Conservation (phyloP, 2,329 filamentous ascomycete species). For the Colletotrichum tanaceti region DNA sequence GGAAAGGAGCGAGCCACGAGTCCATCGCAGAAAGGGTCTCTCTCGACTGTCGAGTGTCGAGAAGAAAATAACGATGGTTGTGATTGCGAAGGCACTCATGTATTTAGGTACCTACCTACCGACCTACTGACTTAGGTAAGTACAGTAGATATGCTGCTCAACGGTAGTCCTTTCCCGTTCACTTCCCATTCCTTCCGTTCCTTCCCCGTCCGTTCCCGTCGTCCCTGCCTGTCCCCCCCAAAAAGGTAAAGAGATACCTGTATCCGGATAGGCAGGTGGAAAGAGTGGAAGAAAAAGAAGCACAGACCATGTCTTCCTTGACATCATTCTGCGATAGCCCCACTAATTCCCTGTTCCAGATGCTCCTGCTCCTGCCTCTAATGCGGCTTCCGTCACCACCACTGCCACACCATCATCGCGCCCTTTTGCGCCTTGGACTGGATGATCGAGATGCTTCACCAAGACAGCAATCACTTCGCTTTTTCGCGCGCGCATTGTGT, state of each 20-base stretch:
- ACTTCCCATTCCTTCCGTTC: slow-evolving; percentile 1
- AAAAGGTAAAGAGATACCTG: too few species aligned
- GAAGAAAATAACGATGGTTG: background rate
- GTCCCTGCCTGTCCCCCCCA: background rate
- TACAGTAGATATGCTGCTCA: background rate
- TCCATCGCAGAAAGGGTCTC: slow-evolving; percentile 31
- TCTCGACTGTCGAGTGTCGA: slow-evolving; percentile 23
- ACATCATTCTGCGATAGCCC: slow-evolving; percentile 25
- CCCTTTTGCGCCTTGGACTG: background rate
- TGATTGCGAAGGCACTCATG: background rate
- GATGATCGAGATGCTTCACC: slow-evolving; percentile 29
- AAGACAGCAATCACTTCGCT: slow-evolving; percentile 12
- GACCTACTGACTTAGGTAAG: background rate
- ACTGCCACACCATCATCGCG: slow-evolving; percentile 26
- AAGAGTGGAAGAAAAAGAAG: too few species aligned
- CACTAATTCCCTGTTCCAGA: slow-evolving; percentile 35
- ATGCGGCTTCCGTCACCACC: slow-evolving; percentile 11
- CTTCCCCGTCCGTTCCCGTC: slow-evolving; percentile 12
- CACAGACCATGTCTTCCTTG: slow-evolving; percentile 19
- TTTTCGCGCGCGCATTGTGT: slow-evolving; percentile 1
- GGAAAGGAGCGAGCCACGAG: background rate
- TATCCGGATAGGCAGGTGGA: too few species aligned
- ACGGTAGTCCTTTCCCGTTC: background rate
- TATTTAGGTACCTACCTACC: too few species aligned
- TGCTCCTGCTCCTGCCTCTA: background rate